Base-by-base conservation (phyloP, 345 rosid species). In the Eucalyptus pauciflora region DNA sequence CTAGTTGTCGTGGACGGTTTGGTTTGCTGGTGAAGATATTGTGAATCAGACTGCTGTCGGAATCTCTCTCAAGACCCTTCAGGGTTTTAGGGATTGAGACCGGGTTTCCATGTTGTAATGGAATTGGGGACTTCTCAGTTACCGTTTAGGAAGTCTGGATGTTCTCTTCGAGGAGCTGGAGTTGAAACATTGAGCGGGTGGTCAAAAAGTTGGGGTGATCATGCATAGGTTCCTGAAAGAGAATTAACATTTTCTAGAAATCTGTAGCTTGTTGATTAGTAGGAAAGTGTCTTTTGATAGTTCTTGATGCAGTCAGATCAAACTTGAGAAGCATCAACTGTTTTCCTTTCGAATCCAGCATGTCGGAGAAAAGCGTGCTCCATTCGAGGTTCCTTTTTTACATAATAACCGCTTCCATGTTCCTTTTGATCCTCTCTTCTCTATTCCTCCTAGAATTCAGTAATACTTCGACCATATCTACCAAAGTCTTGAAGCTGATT, bases 321-420 rank as follows among this genome's bases (percentile, higher is more conserved):
- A 43, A 76, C 48, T 76, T 76, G 85, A 76, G 85, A 76, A 76
- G 85, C 85, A 76, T 41, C 10, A 20, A 51, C 87, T 31, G 7
- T 31, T 51, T 41, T 7, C 48, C 46, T 76, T 41, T 20, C 48
- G 14, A 37, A 76, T 76, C 43, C 85, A 41, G 85, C 89, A 94
- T 95, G 96, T 95, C 93, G 31, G 98, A 94, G 89, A 95, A 95
- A 91, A 92, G 93, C 67, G 62, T 93, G 87, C 90, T 92, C 89
- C 93, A 94, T 8, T 93, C 95, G 2, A 95, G 94, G 93, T 92
- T 93, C 91, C 91, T 95, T 83, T 93, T 96, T 87, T 95, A 88
- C 92, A 90, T 95, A 22, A 91, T 94, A 80, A 93, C 96, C 89
- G 50, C 92, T 86, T 93, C 94, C 27, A 91, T 93, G 83, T 90